Evolutionary conservation across 306 rosid genomes (phyloP), one percentile per base, ranked within the genome.

Genomic region (Malus sieversii): DNA sequence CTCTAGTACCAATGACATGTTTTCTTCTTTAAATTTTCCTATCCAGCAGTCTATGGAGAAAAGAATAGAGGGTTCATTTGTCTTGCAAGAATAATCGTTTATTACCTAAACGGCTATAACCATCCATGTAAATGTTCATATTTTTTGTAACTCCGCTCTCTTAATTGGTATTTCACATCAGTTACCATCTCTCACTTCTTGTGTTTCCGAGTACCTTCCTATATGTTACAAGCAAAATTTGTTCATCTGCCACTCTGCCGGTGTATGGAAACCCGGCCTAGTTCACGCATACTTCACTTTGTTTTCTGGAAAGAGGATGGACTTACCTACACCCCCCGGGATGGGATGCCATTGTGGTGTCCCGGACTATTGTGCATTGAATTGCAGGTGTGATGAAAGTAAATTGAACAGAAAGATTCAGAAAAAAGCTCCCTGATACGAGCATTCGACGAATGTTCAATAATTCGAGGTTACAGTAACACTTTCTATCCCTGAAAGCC

Each of bases 51-150:
- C 91, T 73, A 69, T 77, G 68, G 92, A 91, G 82, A 93, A 89
- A 85, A 86, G 96, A 86, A 93, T 91, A 77, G 92, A 91, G 93
- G 96, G 93, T 68, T 91, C 97, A 74, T 89, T 93, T 81, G 84
- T 89, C 60, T 87, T 93, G 84, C 90, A 87, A 84, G 95, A 90
- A 74, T 86, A 75, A 84, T 82, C 60, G 45, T 51, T 15, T 46
- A 44, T 80, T 73, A 35, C 53, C 2, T 38, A 38, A 38, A 38
- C 40, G 9, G 40, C 23, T 80, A 68, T 70, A 70, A 44, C 75
- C 68, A 61, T 75, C 46, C 70, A 66, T 84, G 82, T 87, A 87
- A 71, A 82, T 80, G 46, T 11, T 74, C 46, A 29, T 19, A 10
- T 4, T 55, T 70, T 71, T 32, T 20, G 55, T 46, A 6, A 33